phyloP scores from a whole-genome alignment of 2,329 filamentous ascomycete genomes.

The Trichoderma citrinoviride region DNA sequence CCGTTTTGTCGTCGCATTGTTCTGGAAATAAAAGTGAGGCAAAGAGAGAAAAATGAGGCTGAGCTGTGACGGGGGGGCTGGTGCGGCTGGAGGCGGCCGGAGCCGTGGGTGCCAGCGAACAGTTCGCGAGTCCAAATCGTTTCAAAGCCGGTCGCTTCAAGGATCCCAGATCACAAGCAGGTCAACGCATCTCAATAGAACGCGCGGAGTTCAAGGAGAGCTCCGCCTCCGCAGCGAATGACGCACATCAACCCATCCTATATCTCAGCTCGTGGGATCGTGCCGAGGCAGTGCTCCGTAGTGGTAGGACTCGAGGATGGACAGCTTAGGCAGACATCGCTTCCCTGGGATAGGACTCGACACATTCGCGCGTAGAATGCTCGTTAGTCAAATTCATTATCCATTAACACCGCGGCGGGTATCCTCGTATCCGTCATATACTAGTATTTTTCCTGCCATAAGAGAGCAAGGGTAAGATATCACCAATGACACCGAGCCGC shows the following conservation, averaged over 20 bases:
- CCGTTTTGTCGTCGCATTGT: background rate
- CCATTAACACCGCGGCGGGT: slow-evolving; percentile 3
- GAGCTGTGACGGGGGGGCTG: background rate
- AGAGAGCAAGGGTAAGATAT: slow-evolving; percentile 14
- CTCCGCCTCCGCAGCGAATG: background rate
- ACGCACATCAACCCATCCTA: background rate
- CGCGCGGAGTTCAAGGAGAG: background rate
- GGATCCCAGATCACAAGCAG: too few relatives aligned
- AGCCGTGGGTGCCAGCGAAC: background rate
- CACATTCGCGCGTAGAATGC: background rate
- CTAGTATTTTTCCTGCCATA: slow-evolving; percentile 10
- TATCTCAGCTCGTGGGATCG: too few relatives aligned
- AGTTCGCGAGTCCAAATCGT: background rate
- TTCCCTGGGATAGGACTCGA: background rate
- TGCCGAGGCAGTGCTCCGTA: background rate
- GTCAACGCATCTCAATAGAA: background rate
- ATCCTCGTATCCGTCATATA: slow-evolving; percentile 9
- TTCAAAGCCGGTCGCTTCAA: too few relatives aligned
- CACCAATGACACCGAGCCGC: slow-evolving; percentile 19
- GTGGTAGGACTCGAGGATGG: background rate
- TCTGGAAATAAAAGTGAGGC: slow-evolving; percentile 1
- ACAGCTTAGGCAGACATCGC: background rate
- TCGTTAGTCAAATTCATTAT: slow-evolving; percentile 3
- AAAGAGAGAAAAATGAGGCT: slow-evolving; percentile 1
- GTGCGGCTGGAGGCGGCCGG: slow-evolving; percentile 16